These are phyloP conservation scores for Trichoderma oligosporum DNA, from an alignment of 2,329 filamentous ascomycete genomes.

Conservation along the genomic window DNA sequence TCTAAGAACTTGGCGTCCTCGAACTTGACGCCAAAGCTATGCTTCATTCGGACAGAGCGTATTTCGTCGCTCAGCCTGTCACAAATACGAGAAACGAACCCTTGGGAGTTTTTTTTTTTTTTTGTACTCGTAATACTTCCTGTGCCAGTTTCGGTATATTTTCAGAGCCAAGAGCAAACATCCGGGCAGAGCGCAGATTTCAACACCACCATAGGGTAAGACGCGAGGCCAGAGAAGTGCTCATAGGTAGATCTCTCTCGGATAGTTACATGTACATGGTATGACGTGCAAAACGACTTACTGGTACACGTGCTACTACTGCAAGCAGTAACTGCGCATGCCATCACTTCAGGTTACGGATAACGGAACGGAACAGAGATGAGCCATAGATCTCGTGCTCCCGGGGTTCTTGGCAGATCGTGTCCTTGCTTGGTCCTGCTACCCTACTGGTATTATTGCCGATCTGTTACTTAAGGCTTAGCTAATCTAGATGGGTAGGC, in stretches of 20 bases:
- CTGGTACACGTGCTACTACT: too few relatives aligned
- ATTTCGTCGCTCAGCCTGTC: background rate
- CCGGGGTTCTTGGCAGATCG: conserved; percentile 8
- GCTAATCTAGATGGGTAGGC: background rate
- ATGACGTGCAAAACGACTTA: too few relatives aligned
- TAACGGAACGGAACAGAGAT: background rate
- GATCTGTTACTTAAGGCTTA: conserved; percentile 11
- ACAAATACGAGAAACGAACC: conserved; percentile 3
- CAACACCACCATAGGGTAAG: background rate
- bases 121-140: background rate
- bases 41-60: background rate
- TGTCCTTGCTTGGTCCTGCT: background rate
- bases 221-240: background rate
- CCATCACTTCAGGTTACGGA: background rate
- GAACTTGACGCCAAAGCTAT: background rate
- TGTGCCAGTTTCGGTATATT: too few relatives aligned
- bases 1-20: too few relatives aligned
- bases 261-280: background rate
- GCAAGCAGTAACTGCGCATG: background rate
- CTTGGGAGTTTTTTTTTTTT: background rate
- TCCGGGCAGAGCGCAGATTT: background rate
- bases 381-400: background rate
- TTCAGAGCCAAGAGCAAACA: too few relatives aligned
- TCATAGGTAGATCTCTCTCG: background rate
- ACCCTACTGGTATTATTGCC: background rate